Conservation (phyloP, 768 basidiomycete species). For the Royoungia palumana region DNA sequence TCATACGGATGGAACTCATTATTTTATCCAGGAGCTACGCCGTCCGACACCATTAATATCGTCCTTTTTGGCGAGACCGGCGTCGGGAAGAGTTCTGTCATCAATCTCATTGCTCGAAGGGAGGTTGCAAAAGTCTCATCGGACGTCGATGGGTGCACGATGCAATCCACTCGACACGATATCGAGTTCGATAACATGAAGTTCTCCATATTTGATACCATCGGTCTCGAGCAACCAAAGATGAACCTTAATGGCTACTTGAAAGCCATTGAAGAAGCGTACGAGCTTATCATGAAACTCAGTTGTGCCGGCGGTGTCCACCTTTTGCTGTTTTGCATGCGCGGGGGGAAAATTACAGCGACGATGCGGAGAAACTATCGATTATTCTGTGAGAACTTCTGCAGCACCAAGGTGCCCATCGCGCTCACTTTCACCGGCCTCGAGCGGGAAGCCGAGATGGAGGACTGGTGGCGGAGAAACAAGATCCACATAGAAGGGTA, state of each 20-base stretch:
- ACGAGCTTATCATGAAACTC: constrained; percentile 33
- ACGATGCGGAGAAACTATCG: constrained; percentile 37
- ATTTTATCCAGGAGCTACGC: neutral
- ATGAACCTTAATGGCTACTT: constrained; percentile 28
- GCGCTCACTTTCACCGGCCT: constrained; percentile 41
- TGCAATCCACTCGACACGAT: constrained; percentile 28
- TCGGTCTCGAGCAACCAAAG: constrained; percentile 34
- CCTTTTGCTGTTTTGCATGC: constrained; percentile 43
- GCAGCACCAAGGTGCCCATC: constrained; percentile 35
- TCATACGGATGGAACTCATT: constrained; percentile 7
- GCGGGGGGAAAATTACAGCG: constrained; percentile 36
- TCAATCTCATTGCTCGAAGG: constrained; percentile 29
- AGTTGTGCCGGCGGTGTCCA: constrained; percentile 33
- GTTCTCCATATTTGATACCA: constrained; percentile 33
- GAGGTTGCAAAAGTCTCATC: constrained; percentile 25
- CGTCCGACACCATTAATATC: constrained; percentile 27
- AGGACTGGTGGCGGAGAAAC: constrained; percentile 35
- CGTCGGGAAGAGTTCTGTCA: constrained; percentile 31
- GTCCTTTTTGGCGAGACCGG: constrained; percentile 44
- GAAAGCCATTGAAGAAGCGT: constrained; percentile 28
- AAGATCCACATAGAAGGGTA: constrained; percentile 15
- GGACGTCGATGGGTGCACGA: constrained; percentile 35
- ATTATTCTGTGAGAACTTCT: constrained; percentile 40
- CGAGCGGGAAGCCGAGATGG: constrained; percentile 34
- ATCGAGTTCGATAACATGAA: constrained; percentile 18